Evolutionary conservation across 768 basidiomycete genomes (phyloP).

Genomic region (Suillus occidentalis): DNA sequence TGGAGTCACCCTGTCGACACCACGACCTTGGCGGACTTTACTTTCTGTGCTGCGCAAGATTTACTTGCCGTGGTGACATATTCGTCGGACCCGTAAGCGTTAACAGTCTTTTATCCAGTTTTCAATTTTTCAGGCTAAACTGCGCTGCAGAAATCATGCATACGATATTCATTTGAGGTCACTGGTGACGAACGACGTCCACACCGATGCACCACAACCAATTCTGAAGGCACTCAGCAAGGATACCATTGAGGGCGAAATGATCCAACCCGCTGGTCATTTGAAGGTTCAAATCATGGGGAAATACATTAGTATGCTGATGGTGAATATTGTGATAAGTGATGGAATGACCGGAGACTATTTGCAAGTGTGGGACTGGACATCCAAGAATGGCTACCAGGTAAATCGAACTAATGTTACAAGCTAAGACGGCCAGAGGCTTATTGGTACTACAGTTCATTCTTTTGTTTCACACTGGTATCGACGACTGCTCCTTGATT

Average conservation of each 20-base stretch:
- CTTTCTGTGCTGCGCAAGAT: conserved; percentile 58
- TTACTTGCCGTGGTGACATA: conserved; percentile 50
- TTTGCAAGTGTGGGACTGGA: conserved; percentile 56
- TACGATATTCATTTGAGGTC: conserved; percentile 49
- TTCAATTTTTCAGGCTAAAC: conserved; percentile 1
- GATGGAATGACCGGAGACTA: conserved; percentile 33
- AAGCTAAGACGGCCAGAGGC: not conserved
- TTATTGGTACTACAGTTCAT: conserved; percentile 33
- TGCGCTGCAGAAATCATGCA: conserved; percentile 35
- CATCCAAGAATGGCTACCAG: conserved; percentile 23
- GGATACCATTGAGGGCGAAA: not conserved
- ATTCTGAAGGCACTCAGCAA: conserved; percentile 24
- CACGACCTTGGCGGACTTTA: conserved; percentile 51
- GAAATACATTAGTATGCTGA: conserved; percentile 50
- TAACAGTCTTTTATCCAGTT: not conserved
- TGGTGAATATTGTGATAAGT: not conserved
- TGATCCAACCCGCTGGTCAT: conserved; percentile 14
- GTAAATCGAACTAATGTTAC: not conserved
- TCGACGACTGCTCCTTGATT: conserved; percentile 57
- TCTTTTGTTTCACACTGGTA: conserved; percentile 43
- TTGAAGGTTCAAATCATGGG: conserved; percentile 48
- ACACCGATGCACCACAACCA: conserved; percentile 43
- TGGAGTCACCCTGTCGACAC: conserved; percentile 48
- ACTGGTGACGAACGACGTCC: conserved; percentile 50
- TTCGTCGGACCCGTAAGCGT: conserved; percentile 40